phyloP scores from a whole-genome alignment of 2,329 filamentous ascomycete genomes.

The Hansfordia pulvinata region DNA sequence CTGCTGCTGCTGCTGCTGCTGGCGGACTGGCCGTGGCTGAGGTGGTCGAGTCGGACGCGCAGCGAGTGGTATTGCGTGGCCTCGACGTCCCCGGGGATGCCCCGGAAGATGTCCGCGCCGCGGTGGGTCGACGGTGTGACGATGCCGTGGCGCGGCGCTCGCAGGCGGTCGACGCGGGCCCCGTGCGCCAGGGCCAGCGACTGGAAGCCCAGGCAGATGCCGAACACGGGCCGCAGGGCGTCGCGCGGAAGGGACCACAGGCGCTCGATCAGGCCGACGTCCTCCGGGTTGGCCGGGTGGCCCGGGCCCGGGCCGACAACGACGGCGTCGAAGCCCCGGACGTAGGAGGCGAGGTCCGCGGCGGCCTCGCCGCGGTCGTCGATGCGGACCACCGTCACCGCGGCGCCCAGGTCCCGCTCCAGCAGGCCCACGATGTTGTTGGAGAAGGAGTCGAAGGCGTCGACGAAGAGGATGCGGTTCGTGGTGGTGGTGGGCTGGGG shows the following conservation, averaged over 20 bases:
- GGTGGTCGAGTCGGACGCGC: constrained; percentile 16
- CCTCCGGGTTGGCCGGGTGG: constrained; percentile 36
- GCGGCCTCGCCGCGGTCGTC: constrained; percentile 23
- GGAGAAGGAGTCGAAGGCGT: constrained; percentile 58
- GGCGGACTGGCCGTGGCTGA: constrained; percentile 6
- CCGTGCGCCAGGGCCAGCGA: constrained; percentile 48
- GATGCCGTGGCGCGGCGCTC: constrained; percentile 47
- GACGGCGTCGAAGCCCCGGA: constrained; percentile 40
- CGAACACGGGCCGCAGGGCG: constrained; percentile 34
- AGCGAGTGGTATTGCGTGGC: constrained; percentile 27
- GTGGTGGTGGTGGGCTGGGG: too few relatives aligned
- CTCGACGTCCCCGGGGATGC: constrained; percentile 17
- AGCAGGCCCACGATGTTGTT: constrained; percentile 51
- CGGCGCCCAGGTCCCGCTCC: constrained; percentile 32
- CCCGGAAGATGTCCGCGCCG: constrained; percentile 36
- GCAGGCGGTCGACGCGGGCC: constrained; percentile 36
- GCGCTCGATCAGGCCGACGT: constrained; percentile 46
- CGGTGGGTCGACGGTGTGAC: constrained; percentile 39
- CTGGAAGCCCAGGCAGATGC: constrained; percentile 61
- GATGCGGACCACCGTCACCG: constrained; percentile 40
- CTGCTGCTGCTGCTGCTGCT: too few relatives aligned
- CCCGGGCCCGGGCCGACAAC: constrained; percentile 53
- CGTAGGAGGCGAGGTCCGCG: constrained; percentile 25
- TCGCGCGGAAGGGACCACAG: constrained; percentile 36
- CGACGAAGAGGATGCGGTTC: constrained; percentile 45